A percentile compares a stretch with the other conserved stretches of the same genome.
Conservation (phyloP, 2,329 filamentous ascomycete genomes). For the Apiospora arundinis region DNA sequence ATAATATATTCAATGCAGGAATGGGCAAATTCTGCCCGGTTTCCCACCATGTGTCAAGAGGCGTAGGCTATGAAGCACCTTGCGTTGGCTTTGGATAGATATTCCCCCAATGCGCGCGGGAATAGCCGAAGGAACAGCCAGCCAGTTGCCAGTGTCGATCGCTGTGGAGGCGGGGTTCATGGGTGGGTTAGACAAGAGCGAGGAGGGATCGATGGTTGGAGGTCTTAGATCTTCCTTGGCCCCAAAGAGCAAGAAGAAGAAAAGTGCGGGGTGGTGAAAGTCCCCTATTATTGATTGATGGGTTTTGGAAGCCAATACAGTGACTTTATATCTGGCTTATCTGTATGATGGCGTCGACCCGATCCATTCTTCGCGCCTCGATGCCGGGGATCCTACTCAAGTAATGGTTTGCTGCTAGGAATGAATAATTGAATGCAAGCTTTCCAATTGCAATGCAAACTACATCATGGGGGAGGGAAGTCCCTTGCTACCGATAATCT, state of each 20-base stretch:
- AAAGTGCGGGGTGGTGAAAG: not conserved
- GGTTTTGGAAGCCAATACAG: not conserved
- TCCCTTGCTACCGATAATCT: not conserved
- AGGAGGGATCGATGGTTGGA: not conserved
- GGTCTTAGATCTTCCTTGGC: not conserved
- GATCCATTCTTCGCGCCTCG: not conserved
- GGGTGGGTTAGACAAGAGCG: not conserved
- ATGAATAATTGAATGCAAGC: not conserved
- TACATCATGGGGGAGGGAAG: not conserved
- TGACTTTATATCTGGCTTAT: not conserved
- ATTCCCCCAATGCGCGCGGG: not conserved
- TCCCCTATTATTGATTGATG: not conserved
- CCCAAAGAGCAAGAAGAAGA: not conserved
- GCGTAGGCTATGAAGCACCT: not conserved
- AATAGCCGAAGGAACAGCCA: conserved; percentile 11
- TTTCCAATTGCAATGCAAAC: not conserved
- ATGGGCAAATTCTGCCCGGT: not conserved
- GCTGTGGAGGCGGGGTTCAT: conserved; percentile 11
- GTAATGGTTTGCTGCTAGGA: not conserved
- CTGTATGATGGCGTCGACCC: not conserved
- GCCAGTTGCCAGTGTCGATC: not conserved
- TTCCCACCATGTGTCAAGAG: not conserved
- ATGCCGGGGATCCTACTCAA: not conserved
- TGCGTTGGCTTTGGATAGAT: not conserved
- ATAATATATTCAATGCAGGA: not conserved